Evolutionary conservation across 2,329 filamentous ascomycete genomes (phyloP).

Genomic region (Talaromyces sp.): DNA sequence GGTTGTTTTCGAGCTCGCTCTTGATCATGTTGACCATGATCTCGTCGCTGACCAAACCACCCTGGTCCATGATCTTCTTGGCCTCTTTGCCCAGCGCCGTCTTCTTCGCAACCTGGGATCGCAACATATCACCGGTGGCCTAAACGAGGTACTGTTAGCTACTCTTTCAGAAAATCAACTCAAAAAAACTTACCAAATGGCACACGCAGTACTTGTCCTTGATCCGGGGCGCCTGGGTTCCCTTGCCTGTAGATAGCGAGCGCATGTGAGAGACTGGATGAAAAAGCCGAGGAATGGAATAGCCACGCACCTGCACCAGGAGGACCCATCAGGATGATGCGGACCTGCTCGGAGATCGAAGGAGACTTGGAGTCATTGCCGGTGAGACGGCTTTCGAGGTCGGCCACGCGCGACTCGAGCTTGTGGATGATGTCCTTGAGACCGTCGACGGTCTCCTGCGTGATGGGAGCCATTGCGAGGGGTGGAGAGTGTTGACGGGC

Average conservation of each 20-base stretch:
- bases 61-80: constrained; percentile 99
- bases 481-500: neutral
- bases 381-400: constrained; percentile 69
- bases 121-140: constrained; percentile 98
- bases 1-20: constrained; percentile 88
- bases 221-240: constrained; percentile 95
- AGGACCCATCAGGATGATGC: constrained; percentile 97
- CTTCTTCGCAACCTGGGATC: constrained; percentile 97
- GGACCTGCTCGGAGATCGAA: constrained; percentile 60
- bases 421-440: constrained; percentile 77
- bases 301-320: constrained; percentile 76
- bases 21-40: constrained; percentile 99
- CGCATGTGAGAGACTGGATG: neutral
- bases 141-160: constrained; percentile 31
- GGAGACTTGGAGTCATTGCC: constrained; percentile 45
- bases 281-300: constrained; percentile 16
- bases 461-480: constrained; percentile 72
- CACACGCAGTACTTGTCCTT: constrained; percentile 98
- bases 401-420: constrained; percentile 80
- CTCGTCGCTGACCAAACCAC: constrained; percentile 94
- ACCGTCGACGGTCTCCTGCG: constrained; percentile 71
- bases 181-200: constrained; percentile 67
- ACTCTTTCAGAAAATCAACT: constrained; percentile 12
- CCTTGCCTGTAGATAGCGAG: constrained; percentile 67
- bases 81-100: constrained; percentile 89